Evolutionary conservation across 1,284 basidiomycete species (phyloP).

Genomic region (Ceratobasidium sp.): DNA sequence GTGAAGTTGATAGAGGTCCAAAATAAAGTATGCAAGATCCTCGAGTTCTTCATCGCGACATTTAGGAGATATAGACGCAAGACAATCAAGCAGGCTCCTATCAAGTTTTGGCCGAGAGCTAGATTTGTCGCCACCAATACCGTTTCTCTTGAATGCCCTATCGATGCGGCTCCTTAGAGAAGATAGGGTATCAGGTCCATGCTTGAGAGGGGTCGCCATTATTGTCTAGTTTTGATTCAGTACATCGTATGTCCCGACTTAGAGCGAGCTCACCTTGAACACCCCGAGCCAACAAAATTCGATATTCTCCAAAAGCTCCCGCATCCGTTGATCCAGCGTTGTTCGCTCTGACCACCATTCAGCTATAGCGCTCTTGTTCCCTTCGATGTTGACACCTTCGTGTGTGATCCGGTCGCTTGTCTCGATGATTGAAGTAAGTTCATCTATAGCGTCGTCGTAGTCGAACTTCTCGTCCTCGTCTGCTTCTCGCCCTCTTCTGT

Average conservation of each 20-base stretch:
- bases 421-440: conserved; percentile 80
- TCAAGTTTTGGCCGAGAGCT: conserved; percentile 65
- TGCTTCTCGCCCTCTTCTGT: conserved; percentile 77
- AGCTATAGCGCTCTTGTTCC: conserved; percentile 72
- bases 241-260: neutral
- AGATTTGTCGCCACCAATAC: conserved; percentile 62
- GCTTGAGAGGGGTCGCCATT: conserved; percentile 1
- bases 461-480: conserved; percentile 73
- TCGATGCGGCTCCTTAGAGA: conserved; percentile 76
- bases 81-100: conserved; percentile 76
- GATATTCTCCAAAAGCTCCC: conserved; percentile 80
- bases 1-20: conserved; percentile 93
- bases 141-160: conserved; percentile 71
- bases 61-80: conserved; percentile 80
- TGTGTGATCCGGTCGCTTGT: conserved; percentile 61
- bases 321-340: conserved; percentile 78
- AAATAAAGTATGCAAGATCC: conserved; percentile 91
- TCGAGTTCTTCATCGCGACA: conserved; percentile 94
- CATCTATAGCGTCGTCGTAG: conserved; percentile 74
- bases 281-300: conserved; percentile 97
- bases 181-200: conserved; percentile 64
- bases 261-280: conserved; percentile 78
- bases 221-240: conserved; percentile 29
- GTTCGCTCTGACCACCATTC: conserved; percentile 86
- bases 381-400: conserved; percentile 51